phyloP scores from a whole-genome alignment of 345 rosid genomes.

The Eucalyptus pauciflora region DNA sequence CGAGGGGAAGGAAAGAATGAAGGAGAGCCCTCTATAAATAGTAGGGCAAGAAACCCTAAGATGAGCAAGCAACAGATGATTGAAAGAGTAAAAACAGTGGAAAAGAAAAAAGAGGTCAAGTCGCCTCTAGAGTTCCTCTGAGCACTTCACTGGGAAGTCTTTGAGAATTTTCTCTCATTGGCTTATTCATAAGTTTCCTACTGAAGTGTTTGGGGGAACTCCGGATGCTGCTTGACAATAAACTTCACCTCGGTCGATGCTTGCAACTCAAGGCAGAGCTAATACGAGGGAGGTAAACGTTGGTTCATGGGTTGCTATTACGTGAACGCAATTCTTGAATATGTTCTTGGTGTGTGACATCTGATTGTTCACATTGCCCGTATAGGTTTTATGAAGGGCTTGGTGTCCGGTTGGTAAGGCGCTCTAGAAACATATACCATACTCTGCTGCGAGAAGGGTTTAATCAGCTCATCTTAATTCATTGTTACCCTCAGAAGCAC shows the following conservation, averaged over 20 bases:
- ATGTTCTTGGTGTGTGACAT: neutral
- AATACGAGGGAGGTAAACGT: neutral
- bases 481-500: neutral
- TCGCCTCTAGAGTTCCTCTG: slow-evolving; percentile 15
- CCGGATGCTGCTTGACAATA: slow-evolving; percentile 15
- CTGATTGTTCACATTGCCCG: neutral
- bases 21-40: neutral
- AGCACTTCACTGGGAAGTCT: slow-evolving; percentile 22
- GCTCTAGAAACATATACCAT: neutral
- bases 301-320: neutral
- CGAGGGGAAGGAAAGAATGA: neutral
- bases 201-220: slow-evolving; percentile 68
- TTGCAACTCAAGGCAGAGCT: neutral
- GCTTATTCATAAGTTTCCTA: neutral
- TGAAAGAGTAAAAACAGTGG: neutral
- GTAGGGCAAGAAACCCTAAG: neutral
- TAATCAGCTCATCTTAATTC: neutral
- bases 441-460: neutral
- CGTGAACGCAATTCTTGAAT: neutral
- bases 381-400: neutral
- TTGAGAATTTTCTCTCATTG: neutral
- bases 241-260: neutral
- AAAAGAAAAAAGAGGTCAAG: neutral
- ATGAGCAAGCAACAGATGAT: neutral
- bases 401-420: neutral